phyloP scores from a whole-genome alignment of 1,284 basidiomycete species.

The Leccinum fuscescens region DNA sequence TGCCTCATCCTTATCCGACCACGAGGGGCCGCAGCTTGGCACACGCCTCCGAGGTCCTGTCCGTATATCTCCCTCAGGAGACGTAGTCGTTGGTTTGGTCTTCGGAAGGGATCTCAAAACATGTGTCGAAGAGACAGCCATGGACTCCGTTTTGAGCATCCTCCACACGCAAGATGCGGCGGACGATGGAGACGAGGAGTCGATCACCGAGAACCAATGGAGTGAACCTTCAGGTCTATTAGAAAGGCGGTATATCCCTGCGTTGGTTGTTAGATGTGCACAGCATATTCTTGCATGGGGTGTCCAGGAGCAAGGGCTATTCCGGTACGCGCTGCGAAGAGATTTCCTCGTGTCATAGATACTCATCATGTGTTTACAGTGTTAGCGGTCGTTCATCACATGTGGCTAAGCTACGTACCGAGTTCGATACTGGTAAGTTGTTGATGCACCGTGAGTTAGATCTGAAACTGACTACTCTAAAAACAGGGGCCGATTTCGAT shows the following conservation, averaged over 20 bases:
- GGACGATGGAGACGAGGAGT: constrained; percentile 19
- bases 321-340: constrained; percentile 52
- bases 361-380: constrained; percentile 37
- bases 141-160: constrained; percentile 30
- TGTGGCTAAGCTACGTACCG: constrained; percentile 67
- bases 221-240: constrained; percentile 36
- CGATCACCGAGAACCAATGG: constrained; percentile 14
- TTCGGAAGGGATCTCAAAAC: constrained; percentile 60
- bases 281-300: constrained; percentile 81
- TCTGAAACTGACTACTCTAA: constrained; percentile 11
- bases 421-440: constrained; percentile 78
- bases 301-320: constrained; percentile 79
- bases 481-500: constrained; percentile 78
- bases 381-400: constrained; percentile 76
- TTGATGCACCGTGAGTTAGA: not conserved
- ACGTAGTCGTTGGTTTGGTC: constrained; percentile 50
- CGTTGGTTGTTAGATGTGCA: constrained; percentile 72
- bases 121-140: constrained; percentile 64
- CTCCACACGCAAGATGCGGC: constrained; percentile 22
- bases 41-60: constrained; percentile 52
- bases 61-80: constrained; percentile 35
- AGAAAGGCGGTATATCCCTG: constrained; percentile 62
- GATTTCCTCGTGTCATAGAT: not conserved
- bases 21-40: constrained; percentile 60
- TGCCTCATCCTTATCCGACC: constrained; percentile 51